Conservation (phyloP, 805 yeast species). For the Barnettozyma salicaria region DNA sequence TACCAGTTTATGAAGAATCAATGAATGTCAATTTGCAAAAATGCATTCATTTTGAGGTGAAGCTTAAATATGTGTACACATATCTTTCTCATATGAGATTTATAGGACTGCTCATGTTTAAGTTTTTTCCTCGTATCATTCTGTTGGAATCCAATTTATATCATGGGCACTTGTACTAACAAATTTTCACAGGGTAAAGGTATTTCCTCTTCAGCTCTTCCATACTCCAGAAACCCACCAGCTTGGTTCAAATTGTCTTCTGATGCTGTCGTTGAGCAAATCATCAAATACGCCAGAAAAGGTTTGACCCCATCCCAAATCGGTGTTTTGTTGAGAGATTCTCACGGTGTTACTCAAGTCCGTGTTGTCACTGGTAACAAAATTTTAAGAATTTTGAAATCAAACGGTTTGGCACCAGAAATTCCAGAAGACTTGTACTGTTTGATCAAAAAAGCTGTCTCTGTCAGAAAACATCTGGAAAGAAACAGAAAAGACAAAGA, state of each 20-base stretch:
- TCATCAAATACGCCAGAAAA: constrained; percentile 99
- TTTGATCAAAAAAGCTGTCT: constrained; percentile 98
- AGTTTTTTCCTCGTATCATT: constrained; percentile 2
- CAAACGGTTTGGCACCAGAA: constrained; percentile 99
- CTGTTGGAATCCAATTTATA: constrained; percentile 6
- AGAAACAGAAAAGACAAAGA: constrained; percentile 99
- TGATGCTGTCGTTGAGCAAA: constrained; percentile 95
- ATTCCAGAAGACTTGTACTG: constrained; percentile 99
- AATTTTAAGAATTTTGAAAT: constrained; percentile 97
- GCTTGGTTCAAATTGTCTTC: constrained; percentile 98
- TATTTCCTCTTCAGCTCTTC: constrained; percentile 97
- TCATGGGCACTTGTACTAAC: constrained; percentile 35
- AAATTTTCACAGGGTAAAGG: constrained; percentile 80
- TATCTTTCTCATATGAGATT: neutral
- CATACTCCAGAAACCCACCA: constrained; percentile 98
- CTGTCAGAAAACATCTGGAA: constrained; percentile 99
- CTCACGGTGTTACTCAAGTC: constrained; percentile 99
- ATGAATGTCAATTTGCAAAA: neutral
- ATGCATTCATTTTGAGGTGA: constrained; percentile 6
- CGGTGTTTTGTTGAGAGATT: constrained; percentile 99
- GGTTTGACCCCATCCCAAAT: constrained; percentile 99
- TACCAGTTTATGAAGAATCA: constrained; percentile 39
- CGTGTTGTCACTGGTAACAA: constrained; percentile 98
- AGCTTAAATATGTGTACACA: neutral
- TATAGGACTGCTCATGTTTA: neutral